These are phyloP conservation scores for Dianthus caryophyllus DNA, from an alignment of 148 eudicot species.

Conservation along the genomic window DNA sequence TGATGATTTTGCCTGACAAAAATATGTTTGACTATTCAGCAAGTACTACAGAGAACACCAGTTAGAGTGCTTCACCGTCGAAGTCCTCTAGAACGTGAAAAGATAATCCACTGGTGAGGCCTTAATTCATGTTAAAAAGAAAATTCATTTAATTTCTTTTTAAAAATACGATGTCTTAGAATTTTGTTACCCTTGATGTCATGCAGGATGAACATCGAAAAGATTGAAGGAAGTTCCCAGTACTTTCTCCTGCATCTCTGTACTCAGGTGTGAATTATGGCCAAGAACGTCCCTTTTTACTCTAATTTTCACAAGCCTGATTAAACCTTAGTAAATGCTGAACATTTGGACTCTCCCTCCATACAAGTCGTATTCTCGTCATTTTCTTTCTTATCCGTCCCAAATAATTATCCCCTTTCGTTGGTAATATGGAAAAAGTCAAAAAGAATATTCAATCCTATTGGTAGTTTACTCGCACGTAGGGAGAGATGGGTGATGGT, in stretches of 20 bases:
- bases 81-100: constrained; percentile 91
- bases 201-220: constrained; percentile 86
- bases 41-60: constrained; percentile 80
- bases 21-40: constrained; percentile 34
- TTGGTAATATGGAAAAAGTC: too few relatives aligned
- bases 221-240: constrained; percentile 66
- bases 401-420: too few relatives aligned
- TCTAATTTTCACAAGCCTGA: background rate
- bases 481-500: too few relatives aligned
- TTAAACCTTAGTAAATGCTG: background rate
- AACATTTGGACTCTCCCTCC: background rate
- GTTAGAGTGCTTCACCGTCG: constrained; percentile 96
- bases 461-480: too few relatives aligned
- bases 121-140: background rate
- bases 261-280: constrained; percentile 62
- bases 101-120: constrained; percentile 74
- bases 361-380: background rate
- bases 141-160: constrained; percentile 3
- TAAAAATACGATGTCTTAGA: background rate
- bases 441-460: too few relatives aligned
- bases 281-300: background rate
- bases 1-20: background rate
- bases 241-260: constrained; percentile 89
- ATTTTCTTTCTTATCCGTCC: background rate
- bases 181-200: background rate